A percentile compares a stretch with the other conserved stretches of the same genome.
These are phyloP conservation scores for Ligustrum vulgare DNA, from an alignment of 257 asterid species.

Conservation along the genomic window DNA sequence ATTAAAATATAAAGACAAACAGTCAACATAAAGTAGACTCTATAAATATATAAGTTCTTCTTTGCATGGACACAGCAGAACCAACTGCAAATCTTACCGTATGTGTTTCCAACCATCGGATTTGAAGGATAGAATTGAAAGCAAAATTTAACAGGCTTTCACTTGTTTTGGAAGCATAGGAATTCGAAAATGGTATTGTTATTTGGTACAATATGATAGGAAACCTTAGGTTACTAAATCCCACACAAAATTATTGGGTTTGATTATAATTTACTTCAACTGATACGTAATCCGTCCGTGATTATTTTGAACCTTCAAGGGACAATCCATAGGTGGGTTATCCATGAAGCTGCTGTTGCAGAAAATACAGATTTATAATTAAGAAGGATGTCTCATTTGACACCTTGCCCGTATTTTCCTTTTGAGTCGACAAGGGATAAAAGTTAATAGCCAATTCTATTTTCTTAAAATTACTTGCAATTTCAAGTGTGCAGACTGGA, in stretches of 20 bases:
- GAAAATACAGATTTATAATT: background rate
- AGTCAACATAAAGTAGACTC: background rate
- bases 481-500: background rate
- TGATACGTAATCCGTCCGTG: background rate
- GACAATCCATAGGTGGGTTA: background rate
- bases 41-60: slow-evolving; percentile 26
- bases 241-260: background rate
- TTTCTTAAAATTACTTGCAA: background rate
- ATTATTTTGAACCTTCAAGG: background rate
- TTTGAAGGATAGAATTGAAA: background rate
- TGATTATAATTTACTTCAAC: background rate
- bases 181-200: no score
- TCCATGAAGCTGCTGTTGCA: background rate
- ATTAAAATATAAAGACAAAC: background rate
- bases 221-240: background rate
- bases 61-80: slow-evolving; percentile 4
- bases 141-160: background rate
- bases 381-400: background rate
- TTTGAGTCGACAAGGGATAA: background rate
- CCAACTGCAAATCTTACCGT: slow-evolving; percentile 9
- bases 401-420: background rate
- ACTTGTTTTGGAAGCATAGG: background rate
- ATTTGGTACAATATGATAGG: no score
- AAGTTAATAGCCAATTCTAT: background rate
- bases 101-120: background rate